Evolutionary conservation across 805 yeast genomes (phyloP).

Genomic region (Candida caryicola): DNA sequence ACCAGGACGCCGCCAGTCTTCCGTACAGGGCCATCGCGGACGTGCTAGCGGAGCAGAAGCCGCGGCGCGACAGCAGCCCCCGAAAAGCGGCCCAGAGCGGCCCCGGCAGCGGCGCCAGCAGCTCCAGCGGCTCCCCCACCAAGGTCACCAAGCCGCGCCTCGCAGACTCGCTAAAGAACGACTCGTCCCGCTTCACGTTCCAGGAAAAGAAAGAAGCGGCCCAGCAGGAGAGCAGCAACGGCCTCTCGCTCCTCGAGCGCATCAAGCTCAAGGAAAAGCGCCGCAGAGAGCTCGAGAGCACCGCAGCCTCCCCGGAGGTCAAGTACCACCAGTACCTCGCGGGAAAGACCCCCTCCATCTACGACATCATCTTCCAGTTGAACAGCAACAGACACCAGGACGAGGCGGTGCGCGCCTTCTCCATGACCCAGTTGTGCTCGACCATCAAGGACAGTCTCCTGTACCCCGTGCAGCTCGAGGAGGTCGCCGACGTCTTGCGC

Average conservation of each 20-base stretch:
- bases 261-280: slow-evolving; percentile 35
- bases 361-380: slow-evolving; percentile 34
- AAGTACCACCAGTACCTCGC: slow-evolving; percentile 21
- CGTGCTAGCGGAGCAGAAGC: neutral
- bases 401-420: slow-evolving; percentile 14
- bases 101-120: neutral
- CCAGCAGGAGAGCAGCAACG: slow-evolving; percentile 19
- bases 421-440: slow-evolving; percentile 24
- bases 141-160: slow-evolving; percentile 11
- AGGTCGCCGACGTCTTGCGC: slow-evolving; percentile 26
- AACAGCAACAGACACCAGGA: slow-evolving; percentile 3
- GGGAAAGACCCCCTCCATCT: slow-evolving; percentile 29
- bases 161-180: slow-evolving; percentile 26
- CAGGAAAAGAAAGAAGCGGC: slow-evolving; percentile 8
- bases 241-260: slow-evolving; percentile 38
- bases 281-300: slow-evolving; percentile 9
- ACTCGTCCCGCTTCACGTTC: slow-evolving; percentile 34
- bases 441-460: slow-evolving; percentile 32
- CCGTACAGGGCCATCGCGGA: neutral
- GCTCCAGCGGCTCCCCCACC: neutral
- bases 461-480: slow-evolving; percentile 29
- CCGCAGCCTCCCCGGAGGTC: slow-evolving; percentile 16
- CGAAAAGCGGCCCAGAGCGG: neutral
- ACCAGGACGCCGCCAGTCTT: neutral
- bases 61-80: neutral